Evolutionary conservation across 1,284 basidiomycete species (phyloP), one percentile per base, ranked within the genome.

Genomic region (Rhodotorula mucilaginosa): DNA sequence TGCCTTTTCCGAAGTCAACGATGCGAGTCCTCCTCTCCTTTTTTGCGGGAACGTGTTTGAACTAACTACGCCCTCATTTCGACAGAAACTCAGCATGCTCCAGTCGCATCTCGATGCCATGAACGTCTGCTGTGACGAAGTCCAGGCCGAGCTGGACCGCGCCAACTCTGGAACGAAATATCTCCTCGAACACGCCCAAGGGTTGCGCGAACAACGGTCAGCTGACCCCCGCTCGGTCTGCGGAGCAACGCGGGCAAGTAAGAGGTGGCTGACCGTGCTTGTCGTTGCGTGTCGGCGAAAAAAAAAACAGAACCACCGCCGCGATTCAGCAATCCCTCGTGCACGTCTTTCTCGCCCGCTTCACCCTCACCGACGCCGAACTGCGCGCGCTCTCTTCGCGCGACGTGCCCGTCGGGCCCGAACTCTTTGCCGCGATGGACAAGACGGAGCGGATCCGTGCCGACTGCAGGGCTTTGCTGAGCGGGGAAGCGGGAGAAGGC

Each of bases 361-460:
- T 98, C 81, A 96, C 93, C 0, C 87, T 98, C 12, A 87, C 83
- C 1, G 85, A 89, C 3, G 84, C 85, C 15, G 93, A 97, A 78
- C 82, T 86, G 2, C 87, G 88, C 52, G 87, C 89, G 0, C 84
- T 99, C 59, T 87, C 87, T 0, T 91, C 90, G 5, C 84, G 92
- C 44, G 90, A 96, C 56, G 85, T 93, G 1, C 86, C 88, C 2
- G 85, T 96, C 19, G 88, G 89, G 0, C 80, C 84, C 10, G 83
- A 84, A 0, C 89, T 98, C 76, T 97, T 97, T 80, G 83, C 85
- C 2, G 90, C 90, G 0, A 92, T 98, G 87, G 90, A 93, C 81
- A 90, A 90, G 79, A 89, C 93, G 0, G 88, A 91, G 75, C 83
- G 83, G 61, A 96, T 98, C 71, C 85, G 93, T 47, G 84, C 85